Evolutionary conservation across 1,284 basidiomycete genomes (phyloP).

Genomic region (Singerocomus inundabilis): DNA sequence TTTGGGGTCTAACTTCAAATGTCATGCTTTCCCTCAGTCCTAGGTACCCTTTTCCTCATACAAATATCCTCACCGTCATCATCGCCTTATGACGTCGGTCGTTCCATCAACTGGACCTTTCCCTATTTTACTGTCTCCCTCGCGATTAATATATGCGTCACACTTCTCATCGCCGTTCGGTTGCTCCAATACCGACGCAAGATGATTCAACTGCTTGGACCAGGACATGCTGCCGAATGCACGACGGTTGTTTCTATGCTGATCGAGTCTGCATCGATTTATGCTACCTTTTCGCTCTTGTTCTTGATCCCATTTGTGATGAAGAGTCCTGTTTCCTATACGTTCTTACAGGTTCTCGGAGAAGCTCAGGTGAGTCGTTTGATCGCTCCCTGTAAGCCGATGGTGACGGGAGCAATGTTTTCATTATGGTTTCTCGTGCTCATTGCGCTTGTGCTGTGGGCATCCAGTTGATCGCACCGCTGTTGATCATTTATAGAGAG

Average conservation of each 20-base stretch:
- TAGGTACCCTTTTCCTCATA: slow-evolving; percentile 27
- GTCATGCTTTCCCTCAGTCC: slow-evolving; percentile 6
- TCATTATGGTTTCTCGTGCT: not conserved
- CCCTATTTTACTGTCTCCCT: slow-evolving; percentile 31
- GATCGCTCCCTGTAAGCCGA: not conserved
- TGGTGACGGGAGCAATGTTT: not conserved
- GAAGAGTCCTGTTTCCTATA: slow-evolving; percentile 15
- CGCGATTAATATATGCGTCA: slow-evolving; percentile 23
- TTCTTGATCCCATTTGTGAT: slow-evolving; percentile 26
- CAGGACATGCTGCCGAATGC: slow-evolving; percentile 21
- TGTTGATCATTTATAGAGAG: slow-evolving; percentile 31
- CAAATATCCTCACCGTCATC: slow-evolving; percentile 30
- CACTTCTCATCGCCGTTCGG: slow-evolving; percentile 22
- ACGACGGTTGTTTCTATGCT: slow-evolving; percentile 29
- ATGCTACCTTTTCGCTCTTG: slow-evolving; percentile 26
- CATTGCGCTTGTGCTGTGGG: not conserved
- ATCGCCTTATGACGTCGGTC: slow-evolving; percentile 22
- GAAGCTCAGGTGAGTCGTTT: slow-evolving; percentile 25
- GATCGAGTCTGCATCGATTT: slow-evolving; percentile 29
- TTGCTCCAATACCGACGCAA: slow-evolving; percentile 22
- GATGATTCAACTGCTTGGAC: slow-evolving; percentile 18
- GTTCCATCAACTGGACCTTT: slow-evolving; percentile 26
- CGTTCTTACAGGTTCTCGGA: slow-evolving; percentile 29
- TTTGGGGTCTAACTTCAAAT: not conserved
- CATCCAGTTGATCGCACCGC: slow-evolving; percentile 27